phyloP scores from a whole-genome alignment of 345 rosid species.

The Gossypium herbaceum region DNA sequence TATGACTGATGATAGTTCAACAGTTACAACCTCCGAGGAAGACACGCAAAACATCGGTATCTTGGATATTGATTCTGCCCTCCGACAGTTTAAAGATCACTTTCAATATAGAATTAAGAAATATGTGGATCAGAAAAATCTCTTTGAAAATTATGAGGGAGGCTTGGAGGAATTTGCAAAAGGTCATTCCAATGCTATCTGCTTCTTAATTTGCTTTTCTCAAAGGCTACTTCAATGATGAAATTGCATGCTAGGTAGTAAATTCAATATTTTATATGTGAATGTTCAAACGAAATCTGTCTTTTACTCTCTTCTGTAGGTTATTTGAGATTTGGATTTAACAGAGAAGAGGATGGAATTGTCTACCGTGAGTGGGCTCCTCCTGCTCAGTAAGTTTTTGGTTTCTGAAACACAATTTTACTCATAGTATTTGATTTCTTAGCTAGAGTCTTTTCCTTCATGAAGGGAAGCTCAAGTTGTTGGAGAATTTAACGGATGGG shows the following conservation, averaged over 20 bases:
- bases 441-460: slow-evolving; percentile 13
- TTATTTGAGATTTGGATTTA: slow-evolving; percentile 64
- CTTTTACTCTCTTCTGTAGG: slow-evolving; percentile 37
- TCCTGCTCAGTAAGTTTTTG: slow-evolving; percentile 60
- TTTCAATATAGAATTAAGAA: slow-evolving; percentile 51
- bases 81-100: slow-evolving; percentile 58
- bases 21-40: slow-evolving; percentile 32
- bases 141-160: slow-evolving; percentile 56
- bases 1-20: slow-evolving; percentile 37
- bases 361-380: slow-evolving; percentile 85
- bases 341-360: slow-evolving; percentile 54
- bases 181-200: slow-evolving; percentile 35
- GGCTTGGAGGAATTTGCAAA: slow-evolving; percentile 64
- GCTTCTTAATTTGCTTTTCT: neutral
- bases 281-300: neutral
- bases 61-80: slow-evolving; percentile 41
- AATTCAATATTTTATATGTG: neutral
- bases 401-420: slow-evolving; percentile 4
- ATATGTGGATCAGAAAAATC: slow-evolving; percentile 46
- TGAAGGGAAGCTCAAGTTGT: slow-evolving; percentile 68
- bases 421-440: slow-evolving; percentile 13
- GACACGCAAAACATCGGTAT: slow-evolving; percentile 43
- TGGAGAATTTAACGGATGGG: slow-evolving; percentile 84
- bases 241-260: neutral
- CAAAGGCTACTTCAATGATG: neutral